A percentile compares a stretch with the other conserved stretches of the same genome.
These are phyloP conservation scores for Clathrus columnatus DNA, from an alignment of 768 basidiomycete genomes.

Conservation along the genomic window DNA sequence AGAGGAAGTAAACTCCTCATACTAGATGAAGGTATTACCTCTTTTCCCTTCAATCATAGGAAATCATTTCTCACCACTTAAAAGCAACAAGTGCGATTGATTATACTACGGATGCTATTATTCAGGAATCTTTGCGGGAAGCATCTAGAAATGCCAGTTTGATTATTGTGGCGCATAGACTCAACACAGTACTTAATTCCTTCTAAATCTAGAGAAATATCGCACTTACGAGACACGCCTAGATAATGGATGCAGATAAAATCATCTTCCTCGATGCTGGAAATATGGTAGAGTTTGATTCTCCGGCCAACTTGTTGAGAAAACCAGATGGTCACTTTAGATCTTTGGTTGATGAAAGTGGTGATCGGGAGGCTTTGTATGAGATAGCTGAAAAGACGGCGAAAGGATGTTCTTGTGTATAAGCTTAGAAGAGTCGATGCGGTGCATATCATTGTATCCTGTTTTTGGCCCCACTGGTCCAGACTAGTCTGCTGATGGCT, in stretches of 20 bases:
- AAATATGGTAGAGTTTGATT: constrained; percentile 48
- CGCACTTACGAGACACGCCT: no score
- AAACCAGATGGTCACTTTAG: constrained; percentile 20
- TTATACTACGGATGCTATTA: constrained; percentile 26
- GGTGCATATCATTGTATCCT: no score
- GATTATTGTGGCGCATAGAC: not conserved
- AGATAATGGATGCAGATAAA: no score
- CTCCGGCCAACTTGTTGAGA: constrained; percentile 29
- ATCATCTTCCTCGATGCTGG: constrained; percentile 51
- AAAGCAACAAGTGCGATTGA: constrained; percentile 27
- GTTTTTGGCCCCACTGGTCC: no score
- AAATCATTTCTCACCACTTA: constrained; percentile 20
- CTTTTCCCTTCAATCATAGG: not conserved
- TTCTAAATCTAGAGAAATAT: no score
- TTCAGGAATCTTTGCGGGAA: constrained; percentile 30
- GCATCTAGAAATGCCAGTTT: constrained; percentile 14
- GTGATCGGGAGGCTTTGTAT: no score
- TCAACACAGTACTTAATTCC: not conserved
- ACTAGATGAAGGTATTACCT: constrained; percentile 20
- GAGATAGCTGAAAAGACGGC: no score
- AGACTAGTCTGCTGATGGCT: no score
- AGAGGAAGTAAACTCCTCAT: no score
- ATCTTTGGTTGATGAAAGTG: constrained; percentile 18
- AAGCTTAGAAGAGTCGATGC: no score
- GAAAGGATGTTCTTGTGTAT: constrained; percentile 11